Percentiles rank a stretch among this genome's conserved stretches.
phyloP scores from a whole-genome alignment of 2,329 filamentous ascomycete species.

The Pseudogymnoascus sp. region DNA sequence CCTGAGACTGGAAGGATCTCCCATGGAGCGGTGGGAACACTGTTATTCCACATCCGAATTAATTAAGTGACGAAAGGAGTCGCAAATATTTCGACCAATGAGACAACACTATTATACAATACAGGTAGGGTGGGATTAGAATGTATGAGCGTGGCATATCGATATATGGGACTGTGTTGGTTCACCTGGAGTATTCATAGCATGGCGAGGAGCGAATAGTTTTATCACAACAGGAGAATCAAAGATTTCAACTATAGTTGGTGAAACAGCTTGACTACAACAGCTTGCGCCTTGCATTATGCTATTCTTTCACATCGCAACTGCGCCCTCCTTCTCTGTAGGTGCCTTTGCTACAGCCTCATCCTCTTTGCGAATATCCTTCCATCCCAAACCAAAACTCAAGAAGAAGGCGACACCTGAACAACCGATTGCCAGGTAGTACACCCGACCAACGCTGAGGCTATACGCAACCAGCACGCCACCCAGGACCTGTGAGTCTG shows the following conservation, averaged over 20 bases:
- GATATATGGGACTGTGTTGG: no score
- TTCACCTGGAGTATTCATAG: no score
- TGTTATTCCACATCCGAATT: background rate
- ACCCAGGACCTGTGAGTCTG: constrained; percentile 22
- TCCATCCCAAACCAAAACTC: constrained; percentile 12
- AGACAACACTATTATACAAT: background rate
- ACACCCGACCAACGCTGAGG: constrained; percentile 10
- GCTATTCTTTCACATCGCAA: no score
- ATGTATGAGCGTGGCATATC: no score
- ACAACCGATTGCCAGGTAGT: constrained; percentile 3
- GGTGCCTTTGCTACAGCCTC: no score
- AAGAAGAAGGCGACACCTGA: background rate
- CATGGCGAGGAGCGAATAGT: no score
- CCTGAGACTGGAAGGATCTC: background rate
- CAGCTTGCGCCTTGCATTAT: no score
- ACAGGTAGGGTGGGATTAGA: background rate
- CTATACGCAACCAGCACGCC: constrained; percentile 16
- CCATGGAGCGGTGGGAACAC: background rate
- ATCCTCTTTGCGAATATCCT: background rate
- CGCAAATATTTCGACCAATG: background rate
- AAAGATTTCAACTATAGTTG: no score
- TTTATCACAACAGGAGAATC: no score
- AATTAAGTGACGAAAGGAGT: background rate
- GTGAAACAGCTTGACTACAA: no score
- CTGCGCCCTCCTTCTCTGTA: no score